Evolutionary conservation across 202 grass and related monocot genomes (phyloP), one percentile per base, ranked within the genome.

Genomic region (Digitaria exilis): DNA sequence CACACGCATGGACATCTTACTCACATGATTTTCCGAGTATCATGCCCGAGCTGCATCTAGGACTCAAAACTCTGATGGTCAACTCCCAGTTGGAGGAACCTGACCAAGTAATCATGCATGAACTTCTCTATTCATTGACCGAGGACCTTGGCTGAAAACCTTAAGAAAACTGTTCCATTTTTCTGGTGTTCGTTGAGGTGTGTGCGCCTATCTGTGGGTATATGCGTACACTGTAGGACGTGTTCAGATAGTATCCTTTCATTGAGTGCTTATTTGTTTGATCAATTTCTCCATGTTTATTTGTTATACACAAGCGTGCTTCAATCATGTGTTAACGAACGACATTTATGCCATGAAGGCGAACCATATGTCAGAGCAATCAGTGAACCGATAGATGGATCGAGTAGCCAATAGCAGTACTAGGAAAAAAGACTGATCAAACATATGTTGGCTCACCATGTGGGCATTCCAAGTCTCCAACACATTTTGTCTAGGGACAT

Each of bases 361-460:
- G 6, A 69, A 14, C 11, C 66, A 44, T 25, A 43, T 43, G 65
- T 28, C 13, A 69, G 41, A 16, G 42, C 14, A 70, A 70, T 46
- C 25, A 70, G 42, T 46, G 22, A 29, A 45, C 1, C 22, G 11
- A 16, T n/a, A n/a, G n/a, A n/a, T 18, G 25, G 42, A 29, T 55
- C 48, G 6, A 24, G 28, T 34, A 22, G 18, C 44, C 5, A 49
- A 25, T 16, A 72, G 26, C 69, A 51, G 69, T 72, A 35, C 30
- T 7, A 9, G 9, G 8, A 4, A n/a, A 51, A 72, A 32, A 51
- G 46, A 19, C 51, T 0, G 69, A 51, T 32, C 0, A 24, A 21
- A 51, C 16, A 73, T 51, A 35, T 21, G 21, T 73, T 51, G 85
- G 73, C 88, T 87, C 84, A 79, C 77, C 87, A 77, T 89, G 84